Base-by-base conservation (phyloP, 2,329 filamentous ascomycete species). In the Paramyrothecium sp. region DNA sequence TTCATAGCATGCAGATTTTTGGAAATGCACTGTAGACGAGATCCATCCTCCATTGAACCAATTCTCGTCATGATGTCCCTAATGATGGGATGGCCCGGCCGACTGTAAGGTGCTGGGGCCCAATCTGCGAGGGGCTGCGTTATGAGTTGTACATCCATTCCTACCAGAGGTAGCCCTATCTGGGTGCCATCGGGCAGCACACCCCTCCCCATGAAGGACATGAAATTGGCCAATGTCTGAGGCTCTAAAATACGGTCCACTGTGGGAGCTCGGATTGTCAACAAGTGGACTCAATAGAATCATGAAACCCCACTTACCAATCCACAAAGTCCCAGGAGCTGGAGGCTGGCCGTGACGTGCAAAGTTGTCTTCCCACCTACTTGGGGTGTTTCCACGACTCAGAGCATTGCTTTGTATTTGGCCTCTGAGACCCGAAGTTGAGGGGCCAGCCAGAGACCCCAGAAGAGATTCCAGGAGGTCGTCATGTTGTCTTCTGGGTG, bases 1-100 rank as follows among this genome's bases (percentile, higher is more conserved):
- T 70, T 71, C 62, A 70, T 69, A 1, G 65, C 58, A 3, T 68
- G 64, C 2, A 71, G 65, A 30, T 67, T 63, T 7, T 69, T 70
- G 1, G 63, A 58, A 3, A 70, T 63, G 0, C 52, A 19, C 21
- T 60, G 55, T 3, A 69, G 48, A 1, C 65, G 53, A 1, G 20
- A 20, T 0, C 41, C 34, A 16, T 68, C 68, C 23, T 69, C 62
- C 2, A 34, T 34, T 0, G 63, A 69, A 2, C 65, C 66, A n/a
- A 67, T 61, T 2, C 63, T 44, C 3, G 53, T 50, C 4, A 57
- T 54, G 0, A 69, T 23, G 17, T 56, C 50, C 1, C 61, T 53
- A 12, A 46, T 11, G 3, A 60, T 57, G 12, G 64, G 46, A 54
- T 51, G 51, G 0, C 16, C 30, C 2, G 56, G 48, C 3, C 38